Percentiles rank a stretch among this genome's conserved stretches.
phyloP scores from a whole-genome alignment of 176 grass and related monocot species.

The Oryza glumipatula region DNA sequence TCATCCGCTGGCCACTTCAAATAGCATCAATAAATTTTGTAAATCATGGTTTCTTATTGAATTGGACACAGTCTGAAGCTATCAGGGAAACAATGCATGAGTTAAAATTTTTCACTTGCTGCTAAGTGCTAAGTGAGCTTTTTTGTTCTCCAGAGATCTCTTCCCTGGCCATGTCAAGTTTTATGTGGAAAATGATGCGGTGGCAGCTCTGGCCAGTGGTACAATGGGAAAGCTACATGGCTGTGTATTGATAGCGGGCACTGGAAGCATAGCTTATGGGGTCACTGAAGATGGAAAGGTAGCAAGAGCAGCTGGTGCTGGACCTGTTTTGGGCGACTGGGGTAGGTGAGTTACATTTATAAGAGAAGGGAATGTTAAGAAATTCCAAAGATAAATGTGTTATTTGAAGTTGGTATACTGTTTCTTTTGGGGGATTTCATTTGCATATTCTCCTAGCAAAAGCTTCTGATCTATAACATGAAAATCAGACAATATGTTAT shows the following conservation, averaged over 20 bases:
- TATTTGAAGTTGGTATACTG: constrained; percentile 8
- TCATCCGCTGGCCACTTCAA: not conserved
- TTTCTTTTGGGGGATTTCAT: constrained; percentile 26
- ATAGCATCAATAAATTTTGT: not conserved
- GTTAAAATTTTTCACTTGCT: not conserved
- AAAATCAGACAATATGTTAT: not conserved
- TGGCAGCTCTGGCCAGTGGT: constrained; percentile 91
- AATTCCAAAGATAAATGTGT: not conserved
- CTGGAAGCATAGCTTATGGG: constrained; percentile 94
- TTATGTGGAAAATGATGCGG: constrained; percentile 97
- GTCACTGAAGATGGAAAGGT: constrained; percentile 89
- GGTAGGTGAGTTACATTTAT: constrained; percentile 69
- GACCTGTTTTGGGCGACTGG: constrained; percentile 95
- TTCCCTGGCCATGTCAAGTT: constrained; percentile 74
- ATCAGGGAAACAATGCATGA: not conserved
- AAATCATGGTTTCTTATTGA: constrained; percentile 15
- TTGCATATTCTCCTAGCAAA: not conserved
- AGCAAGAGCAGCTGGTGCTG: constrained; percentile 94
- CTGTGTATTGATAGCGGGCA: constrained; percentile 94
- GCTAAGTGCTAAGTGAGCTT: constrained; percentile 25
- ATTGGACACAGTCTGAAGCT: not conserved
- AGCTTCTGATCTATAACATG: constrained; percentile 27
- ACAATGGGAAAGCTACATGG: constrained; percentile 96
- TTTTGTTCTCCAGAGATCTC: constrained; percentile 54
- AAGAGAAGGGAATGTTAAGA: not conserved